Evolutionary conservation across 257 asterid species (phyloP).

Genomic region (Knoxia roxburghii): DNA sequence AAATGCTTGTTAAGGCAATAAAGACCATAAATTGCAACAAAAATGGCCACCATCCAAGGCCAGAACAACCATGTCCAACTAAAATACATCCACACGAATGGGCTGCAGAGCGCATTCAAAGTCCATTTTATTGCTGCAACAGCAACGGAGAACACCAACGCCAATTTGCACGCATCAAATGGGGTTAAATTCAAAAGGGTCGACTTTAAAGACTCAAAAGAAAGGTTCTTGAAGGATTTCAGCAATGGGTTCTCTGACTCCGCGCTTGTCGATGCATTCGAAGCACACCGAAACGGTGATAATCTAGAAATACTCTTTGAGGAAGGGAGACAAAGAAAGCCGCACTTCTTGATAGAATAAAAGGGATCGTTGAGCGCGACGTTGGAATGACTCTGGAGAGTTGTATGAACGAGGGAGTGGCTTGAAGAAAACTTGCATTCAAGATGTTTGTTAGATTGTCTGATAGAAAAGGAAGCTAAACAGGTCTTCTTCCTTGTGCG

Average conservation of each 20-base stretch:
- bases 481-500: constrained; percentile 6
- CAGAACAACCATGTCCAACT: constrained; percentile 93
- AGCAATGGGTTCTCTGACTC: constrained; percentile 20
- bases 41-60: constrained; percentile 78
- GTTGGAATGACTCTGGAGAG: constrained; percentile 17
- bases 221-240: constrained; percentile 24
- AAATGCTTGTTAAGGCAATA: constrained; percentile 52
- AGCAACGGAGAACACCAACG: constrained; percentile 39
- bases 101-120: constrained; percentile 40
- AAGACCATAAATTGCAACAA: constrained; percentile 49
- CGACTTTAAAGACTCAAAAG: constrained; percentile 45
- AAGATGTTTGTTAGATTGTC: constrained; percentile 53
- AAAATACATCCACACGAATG: constrained; percentile 91
- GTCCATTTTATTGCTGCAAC: constrained; percentile 63
- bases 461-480: constrained; percentile 33
- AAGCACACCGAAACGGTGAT: constrained; percentile 31
- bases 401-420: constrained; percentile 7
- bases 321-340: constrained; percentile 10
- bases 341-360: neutral
- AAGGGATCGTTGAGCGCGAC: constrained; percentile 10
- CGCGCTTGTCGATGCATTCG: constrained; percentile 24
- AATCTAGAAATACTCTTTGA: neutral
- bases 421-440: constrained; percentile 28
- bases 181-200: constrained; percentile 55
- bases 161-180: constrained; percentile 55